Evolutionary conservation across 192 early-diverging fungal genomes (phyloP).

Genomic region (Funneliformis geosporum): DNA sequence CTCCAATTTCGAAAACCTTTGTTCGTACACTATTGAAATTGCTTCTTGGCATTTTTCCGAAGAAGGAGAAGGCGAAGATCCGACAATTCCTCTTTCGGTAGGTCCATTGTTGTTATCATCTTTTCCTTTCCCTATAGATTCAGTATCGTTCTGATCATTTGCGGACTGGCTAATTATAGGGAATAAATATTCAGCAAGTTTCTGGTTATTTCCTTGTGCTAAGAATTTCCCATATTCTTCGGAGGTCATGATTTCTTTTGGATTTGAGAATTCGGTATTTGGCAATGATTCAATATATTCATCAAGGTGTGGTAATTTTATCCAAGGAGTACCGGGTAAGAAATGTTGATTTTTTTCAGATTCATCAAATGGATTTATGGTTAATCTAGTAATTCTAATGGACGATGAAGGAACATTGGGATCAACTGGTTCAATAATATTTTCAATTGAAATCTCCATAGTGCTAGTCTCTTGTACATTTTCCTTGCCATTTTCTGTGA

Average conservation of each 20-base stretch:
- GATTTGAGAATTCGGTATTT: conserved; percentile 14
- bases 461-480: background rate
- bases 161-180: conserved; percentile 40
- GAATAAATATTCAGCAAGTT: conserved; percentile 36
- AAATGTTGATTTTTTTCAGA: conserved; percentile 25
- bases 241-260: conserved; percentile 29
- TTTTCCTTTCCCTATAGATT: background rate
- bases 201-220: background rate
- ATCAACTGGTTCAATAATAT: background rate
- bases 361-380: conserved; percentile 25
- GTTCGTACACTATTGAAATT: conserved; percentile 36
- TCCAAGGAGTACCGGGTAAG: conserved; percentile 27
- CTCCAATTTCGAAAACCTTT: conserved; percentile 41
- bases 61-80: background rate
- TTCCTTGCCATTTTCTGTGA: background rate
- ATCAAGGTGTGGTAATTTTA: conserved; percentile 24
- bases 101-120: background rate
- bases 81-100: background rate
- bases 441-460: background rate
- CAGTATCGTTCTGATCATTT: conserved; percentile 30
- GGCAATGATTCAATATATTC: conserved; percentile 16
- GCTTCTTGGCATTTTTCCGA: background rate
- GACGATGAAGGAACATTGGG: background rate
- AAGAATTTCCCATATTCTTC: conserved; percentile 25
- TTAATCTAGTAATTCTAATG: conserved; percentile 26